Conservation (phyloP, 2,329 filamentous ascomycete genomes). For the Cladophialophora carrionii region DNA sequence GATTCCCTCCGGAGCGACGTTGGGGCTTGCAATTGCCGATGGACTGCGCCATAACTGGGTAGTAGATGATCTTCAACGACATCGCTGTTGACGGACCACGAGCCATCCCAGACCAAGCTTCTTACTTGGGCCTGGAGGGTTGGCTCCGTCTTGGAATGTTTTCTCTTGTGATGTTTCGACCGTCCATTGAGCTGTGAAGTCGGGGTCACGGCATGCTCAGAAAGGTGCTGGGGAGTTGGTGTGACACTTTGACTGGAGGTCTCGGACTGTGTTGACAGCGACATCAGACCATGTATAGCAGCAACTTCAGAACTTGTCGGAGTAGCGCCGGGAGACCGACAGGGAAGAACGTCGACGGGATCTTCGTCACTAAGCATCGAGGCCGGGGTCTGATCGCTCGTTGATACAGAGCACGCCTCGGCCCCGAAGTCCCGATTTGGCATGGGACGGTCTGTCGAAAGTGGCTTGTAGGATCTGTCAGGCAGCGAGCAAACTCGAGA, state of each 20-base stretch:
- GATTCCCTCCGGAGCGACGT: slow-evolving; percentile 22
- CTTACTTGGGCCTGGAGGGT: slow-evolving; percentile 28
- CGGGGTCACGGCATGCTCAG: slow-evolving; percentile 5
- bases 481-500: slow-evolving; percentile 22
- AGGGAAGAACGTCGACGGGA: slow-evolving; percentile 16
- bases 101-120: slow-evolving; percentile 4
- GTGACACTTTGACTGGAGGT: slow-evolving; percentile 33
- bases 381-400: slow-evolving; percentile 5
- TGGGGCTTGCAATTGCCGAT: slow-evolving; percentile 26
- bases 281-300: slow-evolving; percentile 29
- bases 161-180: slow-evolving; percentile 33
- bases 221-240: slow-evolving; percentile 26
- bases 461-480: slow-evolving; percentile 8
- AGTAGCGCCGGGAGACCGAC: slow-evolving; percentile 5
- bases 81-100: slow-evolving; percentile 10
- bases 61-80: slow-evolving; percentile 24
- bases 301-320: slow-evolving; percentile 26
- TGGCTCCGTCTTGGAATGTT: slow-evolving; percentile 28
- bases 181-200: slow-evolving; percentile 1
- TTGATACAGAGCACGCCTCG: not conserved
- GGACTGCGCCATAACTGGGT: slow-evolving; percentile 18
- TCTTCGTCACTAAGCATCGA: slow-evolving; percentile 16
- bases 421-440: not conserved
- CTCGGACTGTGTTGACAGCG: slow-evolving; percentile 27
- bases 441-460: not conserved